Base-by-base conservation (phyloP, 176 grass and related monocot genomes). In the Chrysopogon serrulatus region DNA sequence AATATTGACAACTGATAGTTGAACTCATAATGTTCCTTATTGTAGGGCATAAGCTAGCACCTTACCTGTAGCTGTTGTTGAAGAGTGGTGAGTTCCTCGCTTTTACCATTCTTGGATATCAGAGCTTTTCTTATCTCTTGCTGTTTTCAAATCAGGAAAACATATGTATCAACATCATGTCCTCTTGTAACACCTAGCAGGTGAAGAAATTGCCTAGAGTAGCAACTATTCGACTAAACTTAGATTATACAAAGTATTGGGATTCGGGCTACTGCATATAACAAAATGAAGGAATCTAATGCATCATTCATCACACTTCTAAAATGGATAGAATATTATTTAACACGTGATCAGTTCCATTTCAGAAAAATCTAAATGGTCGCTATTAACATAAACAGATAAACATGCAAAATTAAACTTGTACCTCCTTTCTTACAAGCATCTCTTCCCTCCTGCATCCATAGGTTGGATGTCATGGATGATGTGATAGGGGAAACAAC, bases 371-470 rank as follows among this genome's bases (percentile, higher is more conserved):
- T 32, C 8, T 12, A 73, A 44, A 21, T 53, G 31, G 43, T 24
- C 24, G 2, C 57, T 74, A 23, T 65, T 33, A 36, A 45, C 4
- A 8, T 51, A 44, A 86, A 76, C 12, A 78, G 40, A 12, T 57
- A 35, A 64, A 41, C 41, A 74, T 26, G 10, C 32, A 61, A 83
- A 73, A 57, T 83, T 62, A 43, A 83, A 65, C 34, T 19, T 30
- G 28, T 89, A 95, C 96, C 93, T 98, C 93, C 83, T 90, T 98
- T 88, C 89, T 89, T 23, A 95, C 91, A 77, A 98, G 79, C 77
- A 86, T 86, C 71, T 94, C 96, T 74, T 98, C 91, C 77, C 94
- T 94, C 87, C 96, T 98, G 87, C 47, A 94, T 78, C 77, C 37
- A 79, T 70, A 82, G 85, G 10, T 78, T n/a, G 10, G 19, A 76